These are phyloP conservation scores for Prototheca wickerhamii DNA, from an alignment of 163 green algal species.

Conservation along the genomic window DNA sequence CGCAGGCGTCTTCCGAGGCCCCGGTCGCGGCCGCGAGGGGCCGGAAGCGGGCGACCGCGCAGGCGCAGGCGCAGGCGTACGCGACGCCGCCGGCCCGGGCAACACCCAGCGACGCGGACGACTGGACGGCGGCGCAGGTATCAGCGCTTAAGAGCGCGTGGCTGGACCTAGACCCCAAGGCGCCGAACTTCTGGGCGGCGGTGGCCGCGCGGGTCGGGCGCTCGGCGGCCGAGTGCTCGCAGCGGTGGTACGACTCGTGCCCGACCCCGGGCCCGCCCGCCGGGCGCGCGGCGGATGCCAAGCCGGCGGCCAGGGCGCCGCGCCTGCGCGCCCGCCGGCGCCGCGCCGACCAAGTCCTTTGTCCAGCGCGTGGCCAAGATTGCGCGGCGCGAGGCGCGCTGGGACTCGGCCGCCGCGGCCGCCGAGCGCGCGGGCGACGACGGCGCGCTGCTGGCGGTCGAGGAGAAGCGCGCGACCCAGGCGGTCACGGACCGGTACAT, in stretches of 20 bases:
- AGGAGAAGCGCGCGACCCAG: not conserved
- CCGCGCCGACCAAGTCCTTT: too few relatives aligned
- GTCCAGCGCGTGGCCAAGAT: too few relatives aligned
- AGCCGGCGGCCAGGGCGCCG: conserved; percentile 6
- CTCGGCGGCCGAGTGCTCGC: not conserved
- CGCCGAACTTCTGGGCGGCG: too few relatives aligned
- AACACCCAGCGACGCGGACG: too few relatives aligned
- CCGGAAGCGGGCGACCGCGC: not conserved
- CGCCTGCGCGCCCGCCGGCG: too few relatives aligned
- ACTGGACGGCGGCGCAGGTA: too few relatives aligned
- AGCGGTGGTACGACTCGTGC: not conserved
- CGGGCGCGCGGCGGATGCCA: conserved; percentile 1
- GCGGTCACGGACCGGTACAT: conserved; percentile 5
- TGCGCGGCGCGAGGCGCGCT: too few relatives aligned
- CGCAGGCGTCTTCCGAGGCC: not conserved
- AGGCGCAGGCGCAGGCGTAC: not conserved
- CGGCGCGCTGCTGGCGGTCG: too few relatives aligned
- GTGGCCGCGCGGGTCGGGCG: not conserved
- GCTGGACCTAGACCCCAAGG: too few relatives aligned
- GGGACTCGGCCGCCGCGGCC: not conserved
- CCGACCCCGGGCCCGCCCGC: not conserved
- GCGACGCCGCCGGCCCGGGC: not conserved
- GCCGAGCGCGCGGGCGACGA: not conserved
- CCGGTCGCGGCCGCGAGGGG: not conserved
- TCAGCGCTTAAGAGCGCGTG: too few relatives aligned